phyloP scores from a whole-genome alignment of 2,329 filamentous ascomycete species.

The Aureobasidium sp. region DNA sequence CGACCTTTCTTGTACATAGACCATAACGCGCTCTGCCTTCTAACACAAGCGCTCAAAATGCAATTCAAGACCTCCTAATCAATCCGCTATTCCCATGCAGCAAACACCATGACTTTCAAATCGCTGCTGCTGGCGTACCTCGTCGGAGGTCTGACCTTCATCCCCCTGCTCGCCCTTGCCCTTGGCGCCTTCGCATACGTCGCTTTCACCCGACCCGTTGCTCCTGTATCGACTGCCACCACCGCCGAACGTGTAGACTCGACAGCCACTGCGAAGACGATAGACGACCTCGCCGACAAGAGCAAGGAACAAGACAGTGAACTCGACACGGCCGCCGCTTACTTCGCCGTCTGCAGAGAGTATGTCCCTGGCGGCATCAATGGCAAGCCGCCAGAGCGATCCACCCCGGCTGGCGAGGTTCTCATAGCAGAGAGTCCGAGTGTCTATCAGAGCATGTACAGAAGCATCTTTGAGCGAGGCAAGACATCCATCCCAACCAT shows the following conservation, averaged over 20 bases:
- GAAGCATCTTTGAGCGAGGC: slow-evolving; percentile 80
- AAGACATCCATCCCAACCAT: slow-evolving; percentile 52
- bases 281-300: slow-evolving; percentile 42
- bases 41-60: not conserved
- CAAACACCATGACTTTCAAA: slow-evolving; percentile 32
- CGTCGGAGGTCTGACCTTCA: slow-evolving; percentile 78
- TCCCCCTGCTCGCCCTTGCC: slow-evolving; percentile 61
- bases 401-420: slow-evolving; percentile 71
- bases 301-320: slow-evolving; percentile 53
- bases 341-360: slow-evolving; percentile 91
- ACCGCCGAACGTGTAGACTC: not conserved
- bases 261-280: slow-evolving; percentile 14
- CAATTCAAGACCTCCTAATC: slow-evolving; percentile 1
- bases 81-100: not conserved
- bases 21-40: not conserved
- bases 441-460: slow-evolving; percentile 97
- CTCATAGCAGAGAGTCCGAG: slow-evolving; percentile 66
- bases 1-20: slow-evolving; percentile 10
- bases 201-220: slow-evolving; percentile 47
- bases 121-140: slow-evolving; percentile 69
- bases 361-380: slow-evolving; percentile 88
- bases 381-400: slow-evolving; percentile 82
- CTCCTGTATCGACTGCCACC: not conserved
- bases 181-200: slow-evolving; percentile 62
- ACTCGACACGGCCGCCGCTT: slow-evolving; percentile 76